A percentile compares a stretch with the other conserved stretches of the same genome.
phyloP scores from a whole-genome alignment of 495 filamentous ascomycete species.

The Penicillium crystallinum region DNA sequence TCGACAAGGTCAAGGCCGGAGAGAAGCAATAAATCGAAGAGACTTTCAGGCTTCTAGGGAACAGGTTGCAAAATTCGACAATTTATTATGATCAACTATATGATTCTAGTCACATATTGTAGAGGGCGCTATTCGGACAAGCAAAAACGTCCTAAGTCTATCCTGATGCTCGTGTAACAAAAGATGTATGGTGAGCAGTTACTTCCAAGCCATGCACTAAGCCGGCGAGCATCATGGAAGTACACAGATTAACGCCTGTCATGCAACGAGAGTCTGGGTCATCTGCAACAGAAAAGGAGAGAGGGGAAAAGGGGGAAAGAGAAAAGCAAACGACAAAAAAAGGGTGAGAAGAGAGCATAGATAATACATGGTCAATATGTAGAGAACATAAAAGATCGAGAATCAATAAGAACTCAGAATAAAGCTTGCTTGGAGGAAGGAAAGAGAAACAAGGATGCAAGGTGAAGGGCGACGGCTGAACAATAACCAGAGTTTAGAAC shows the following conservation, averaged over 20 bases:
- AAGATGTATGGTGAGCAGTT: background rate
- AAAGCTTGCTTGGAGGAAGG: background rate
- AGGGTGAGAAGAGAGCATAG: background rate
- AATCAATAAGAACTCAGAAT: background rate
- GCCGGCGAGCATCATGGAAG: background rate
- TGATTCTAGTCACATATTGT: background rate
- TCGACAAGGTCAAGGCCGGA: constrained; percentile 46
- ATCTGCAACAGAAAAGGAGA: background rate
- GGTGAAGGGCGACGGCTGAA: background rate
- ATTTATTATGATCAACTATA: background rate
- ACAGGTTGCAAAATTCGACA: background rate
- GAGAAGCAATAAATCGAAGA: constrained; percentile 1
- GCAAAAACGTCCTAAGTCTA: background rate
- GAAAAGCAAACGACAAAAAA: background rate
- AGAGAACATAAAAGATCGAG: background rate
- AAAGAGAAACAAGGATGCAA: background rate
- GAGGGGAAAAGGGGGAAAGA: background rate
- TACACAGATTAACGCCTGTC: constrained; percentile 11
- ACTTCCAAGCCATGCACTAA: background rate
- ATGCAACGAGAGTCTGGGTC: constrained; percentile 10
- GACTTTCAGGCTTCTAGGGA: too few species aligned
- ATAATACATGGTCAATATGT: constrained; percentile 11
- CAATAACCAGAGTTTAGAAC: background rate
- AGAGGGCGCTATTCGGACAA: background rate
- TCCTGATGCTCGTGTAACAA: background rate